A percentile compares a stretch with the other conserved stretches of the same genome.
Evolutionary conservation across 2,329 filamentous ascomycete genomes (phyloP).

Genomic region (Sporothrix inflata): DNA sequence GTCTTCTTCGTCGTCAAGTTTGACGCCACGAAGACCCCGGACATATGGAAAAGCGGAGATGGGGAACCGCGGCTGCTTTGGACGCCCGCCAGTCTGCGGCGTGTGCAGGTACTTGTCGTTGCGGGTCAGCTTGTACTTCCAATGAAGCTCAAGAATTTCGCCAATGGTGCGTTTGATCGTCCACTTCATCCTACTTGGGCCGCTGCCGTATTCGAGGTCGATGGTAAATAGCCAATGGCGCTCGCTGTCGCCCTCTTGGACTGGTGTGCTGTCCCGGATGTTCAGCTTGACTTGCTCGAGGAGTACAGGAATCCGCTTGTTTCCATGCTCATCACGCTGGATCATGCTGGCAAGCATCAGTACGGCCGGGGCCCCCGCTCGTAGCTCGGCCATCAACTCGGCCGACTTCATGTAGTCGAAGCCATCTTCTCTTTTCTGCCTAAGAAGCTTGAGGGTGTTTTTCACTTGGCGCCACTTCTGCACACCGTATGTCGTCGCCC

Average conservation of each 20-base stretch:
- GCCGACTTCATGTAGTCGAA: conserved; percentile 95
- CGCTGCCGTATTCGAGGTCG: conserved; percentile 93
- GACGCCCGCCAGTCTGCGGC: conserved; percentile 65
- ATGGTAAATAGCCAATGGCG: conserved; percentile 88
- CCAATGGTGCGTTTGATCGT: conserved; percentile 82
- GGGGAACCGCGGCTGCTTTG: conserved; percentile 88
- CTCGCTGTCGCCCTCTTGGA: conserved; percentile 64
- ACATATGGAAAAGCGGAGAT: conserved; percentile 88
- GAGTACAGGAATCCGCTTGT: conserved; percentile 90
- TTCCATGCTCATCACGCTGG: conserved; percentile 93
- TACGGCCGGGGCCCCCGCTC: conserved; percentile 89
- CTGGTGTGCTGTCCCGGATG: conserved; percentile 76
- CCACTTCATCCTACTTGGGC: conserved; percentile 96
- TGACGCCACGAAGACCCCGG: conserved; percentile 75
- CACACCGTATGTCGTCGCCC: conserved; percentile 72
- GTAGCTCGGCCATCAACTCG: conserved; percentile 91
- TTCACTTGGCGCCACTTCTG: conserved; percentile 95
- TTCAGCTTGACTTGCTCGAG: conserved; percentile 91
- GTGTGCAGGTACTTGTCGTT: conserved; percentile 81
- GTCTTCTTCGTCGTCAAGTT: conserved; percentile 75
- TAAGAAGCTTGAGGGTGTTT: conserved; percentile 77
- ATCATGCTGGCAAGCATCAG: conserved; percentile 97
- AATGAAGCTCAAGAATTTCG: conserved; percentile 90
- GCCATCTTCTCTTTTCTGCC: conserved; percentile 81
- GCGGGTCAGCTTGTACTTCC: conserved; percentile 88